phyloP scores from a whole-genome alignment of 345 rosid genomes.

The Aquilaria sinensis region DNA sequence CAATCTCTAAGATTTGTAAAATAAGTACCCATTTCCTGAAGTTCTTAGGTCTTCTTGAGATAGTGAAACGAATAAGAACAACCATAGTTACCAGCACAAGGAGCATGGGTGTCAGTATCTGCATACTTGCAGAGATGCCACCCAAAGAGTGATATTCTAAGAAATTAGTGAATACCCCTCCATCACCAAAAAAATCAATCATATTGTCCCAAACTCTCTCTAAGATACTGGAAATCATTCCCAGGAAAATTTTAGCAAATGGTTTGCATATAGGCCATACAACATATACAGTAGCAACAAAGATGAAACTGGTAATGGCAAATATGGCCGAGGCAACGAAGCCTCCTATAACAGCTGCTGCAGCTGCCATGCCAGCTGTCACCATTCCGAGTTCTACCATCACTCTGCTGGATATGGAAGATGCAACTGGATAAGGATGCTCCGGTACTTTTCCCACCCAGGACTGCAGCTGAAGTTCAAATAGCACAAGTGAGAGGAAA shows the following conservation, averaged over 20 bases:
- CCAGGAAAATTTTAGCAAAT: slow-evolving; percentile 55
- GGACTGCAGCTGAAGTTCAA: slow-evolving; percentile 43
- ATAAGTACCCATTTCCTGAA: slow-evolving; percentile 86
- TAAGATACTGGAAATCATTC: slow-evolving; percentile 41
- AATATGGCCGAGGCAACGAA: slow-evolving; percentile 82
- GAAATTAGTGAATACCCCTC: slow-evolving; percentile 59
- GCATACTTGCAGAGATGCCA: slow-evolving; percentile 72
- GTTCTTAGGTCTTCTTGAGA: slow-evolving; percentile 92
- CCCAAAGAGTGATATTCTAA: slow-evolving; percentile 67
- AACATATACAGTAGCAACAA: slow-evolving; percentile 63
- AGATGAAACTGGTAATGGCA: slow-evolving; percentile 79
- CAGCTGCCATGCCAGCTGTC: slow-evolving; percentile 78
- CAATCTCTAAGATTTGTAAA: slow-evolving; percentile 13
- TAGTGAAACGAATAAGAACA: slow-evolving; percentile 82
- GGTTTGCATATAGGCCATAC: slow-evolving; percentile 79
- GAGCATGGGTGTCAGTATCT: slow-evolving; percentile 69
- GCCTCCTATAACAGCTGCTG: slow-evolving; percentile 82
- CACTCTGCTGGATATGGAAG: slow-evolving; percentile 92
- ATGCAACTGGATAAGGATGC: slow-evolving; percentile 79
- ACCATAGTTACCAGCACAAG: slow-evolving; percentile 79
- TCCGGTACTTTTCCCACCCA: slow-evolving; percentile 71
- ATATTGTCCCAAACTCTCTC: slow-evolving; percentile 64
- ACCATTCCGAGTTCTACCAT: slow-evolving; percentile 95
- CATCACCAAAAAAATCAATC: slow-evolving; percentile 54
- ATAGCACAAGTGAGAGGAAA: slow-evolving; percentile 4